These are phyloP conservation scores for Asparagopsis taxiformis DNA, from an alignment of 31 red algal species.

Conservation along the genomic window DNA sequence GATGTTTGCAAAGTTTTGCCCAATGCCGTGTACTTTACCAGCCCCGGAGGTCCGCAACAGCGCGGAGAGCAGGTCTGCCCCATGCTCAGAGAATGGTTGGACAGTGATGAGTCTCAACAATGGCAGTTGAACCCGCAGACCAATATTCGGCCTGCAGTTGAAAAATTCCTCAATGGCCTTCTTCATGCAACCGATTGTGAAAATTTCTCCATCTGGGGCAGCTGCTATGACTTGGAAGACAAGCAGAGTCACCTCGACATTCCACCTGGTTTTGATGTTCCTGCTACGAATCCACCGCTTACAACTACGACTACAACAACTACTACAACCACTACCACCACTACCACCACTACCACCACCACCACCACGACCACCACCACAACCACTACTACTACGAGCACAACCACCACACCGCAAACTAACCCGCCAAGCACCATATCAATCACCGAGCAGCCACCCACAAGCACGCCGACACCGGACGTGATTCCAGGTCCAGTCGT, in stretches of 20 bases:
- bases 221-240: constrained; percentile 28
- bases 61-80: constrained; percentile 32
- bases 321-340: not conserved
- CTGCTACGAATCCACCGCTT: not conserved
- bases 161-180: constrained; percentile 2
- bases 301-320: not conserved
- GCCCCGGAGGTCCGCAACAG: constrained; percentile 17
- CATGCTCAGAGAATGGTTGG: constrained; percentile 31
- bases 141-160: constrained; percentile 4
- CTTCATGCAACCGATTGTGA: constrained; percentile 11
- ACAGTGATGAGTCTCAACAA: constrained; percentile 13
- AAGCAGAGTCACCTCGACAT: constrained; percentile 27
- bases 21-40: constrained; percentile 17
- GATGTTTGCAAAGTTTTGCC: constrained; percentile 68
- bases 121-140: constrained; percentile 30
- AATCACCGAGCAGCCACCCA: not conserved
- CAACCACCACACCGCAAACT: not conserved
- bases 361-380: not conserved
- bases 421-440: not conserved
- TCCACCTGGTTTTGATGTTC: constrained; percentile 1
- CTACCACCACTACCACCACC: not conserved
- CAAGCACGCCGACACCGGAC: not conserved
- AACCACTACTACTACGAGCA: not conserved
- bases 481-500: not conserved
- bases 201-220: constrained; percentile 15